A percentile compares a stretch with the other conserved stretches of the same genome.
These are phyloP conservation scores for Arxiozyma heterogenica DNA, from an alignment of 1,139 yeast genomes.

Conservation along the genomic window DNA sequence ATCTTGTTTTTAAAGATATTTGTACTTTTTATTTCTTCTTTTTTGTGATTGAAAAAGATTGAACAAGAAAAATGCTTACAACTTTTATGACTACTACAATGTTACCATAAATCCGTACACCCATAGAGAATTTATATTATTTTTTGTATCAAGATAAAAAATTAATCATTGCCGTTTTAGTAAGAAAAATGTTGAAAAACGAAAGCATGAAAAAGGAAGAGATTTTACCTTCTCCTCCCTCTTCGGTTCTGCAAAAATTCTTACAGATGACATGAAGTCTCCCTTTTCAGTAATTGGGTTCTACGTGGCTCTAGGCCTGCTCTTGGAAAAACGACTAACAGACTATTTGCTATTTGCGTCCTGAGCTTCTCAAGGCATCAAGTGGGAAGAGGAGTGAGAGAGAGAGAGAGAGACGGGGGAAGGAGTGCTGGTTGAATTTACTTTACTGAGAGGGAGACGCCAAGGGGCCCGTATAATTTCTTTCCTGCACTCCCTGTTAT, in stretches of 20 bases:
- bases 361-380: background rate
- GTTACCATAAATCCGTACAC: background rate
- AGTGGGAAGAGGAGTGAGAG: too few relatives aligned
- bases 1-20: background rate
- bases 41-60: too few relatives aligned
- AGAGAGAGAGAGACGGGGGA: too few relatives aligned
- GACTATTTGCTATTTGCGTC: background rate
- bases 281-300: background rate
- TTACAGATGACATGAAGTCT: too few relatives aligned
- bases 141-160: background rate
- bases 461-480: too few relatives aligned
- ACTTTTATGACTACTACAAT: background rate
- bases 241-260: too few relatives aligned
- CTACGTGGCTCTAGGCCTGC: background rate
- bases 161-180: background rate
- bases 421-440: background rate
- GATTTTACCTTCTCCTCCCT: too few relatives aligned
- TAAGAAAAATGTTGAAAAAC: background rate
- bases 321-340: background rate
- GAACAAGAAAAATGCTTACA: too few relatives aligned
- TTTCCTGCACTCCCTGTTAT: too few relatives aligned
- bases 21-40: too few relatives aligned
- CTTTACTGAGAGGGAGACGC: too few relatives aligned
- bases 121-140: background rate
- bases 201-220: too few relatives aligned